Evolutionary conservation across 2,329 filamentous ascomycete species (phyloP).

Genomic region (Grosmannia serpens): DNA sequence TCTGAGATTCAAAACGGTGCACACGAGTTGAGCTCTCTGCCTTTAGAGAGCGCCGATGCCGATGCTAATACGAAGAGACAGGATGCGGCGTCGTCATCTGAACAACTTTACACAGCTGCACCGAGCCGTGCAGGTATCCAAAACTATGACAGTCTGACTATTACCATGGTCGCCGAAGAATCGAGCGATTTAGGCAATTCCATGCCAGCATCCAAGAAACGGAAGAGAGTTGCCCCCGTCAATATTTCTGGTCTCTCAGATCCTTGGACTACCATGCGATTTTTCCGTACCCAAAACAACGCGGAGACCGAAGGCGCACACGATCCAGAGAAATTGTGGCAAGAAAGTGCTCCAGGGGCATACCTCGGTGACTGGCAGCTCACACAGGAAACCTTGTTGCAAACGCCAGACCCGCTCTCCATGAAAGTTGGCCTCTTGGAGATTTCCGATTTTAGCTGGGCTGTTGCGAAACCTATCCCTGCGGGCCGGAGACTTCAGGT

Average conservation of each 20-base stretch:
- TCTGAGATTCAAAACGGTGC: neutral
- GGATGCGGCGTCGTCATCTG: neutral
- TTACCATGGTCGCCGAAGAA: neutral
- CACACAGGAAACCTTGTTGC: conserved; percentile 5
- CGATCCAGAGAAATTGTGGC: conserved; percentile 2
- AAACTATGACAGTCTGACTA: neutral
- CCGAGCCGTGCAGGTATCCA: neutral
- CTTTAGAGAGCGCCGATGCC: neutral
- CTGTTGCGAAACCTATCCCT: conserved; percentile 17
- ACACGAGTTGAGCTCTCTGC: neutral
- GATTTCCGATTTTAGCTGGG: conserved; percentile 7
- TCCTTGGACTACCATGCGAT: neutral
- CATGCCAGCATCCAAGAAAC: conserved; percentile 14
- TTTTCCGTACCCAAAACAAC: neutral
- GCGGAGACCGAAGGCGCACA: neutral
- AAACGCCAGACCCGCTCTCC: conserved; percentile 1
- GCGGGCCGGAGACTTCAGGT: conserved; percentile 33
- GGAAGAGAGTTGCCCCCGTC: conserved; percentile 17
- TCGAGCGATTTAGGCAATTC: neutral
- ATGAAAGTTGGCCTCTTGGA: neutral
- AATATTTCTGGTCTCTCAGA: conserved; percentile 7
- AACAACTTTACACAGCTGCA: neutral
- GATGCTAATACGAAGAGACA: neutral
- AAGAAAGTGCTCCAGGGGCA: conserved; percentile 10
- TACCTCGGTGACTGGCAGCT: conserved; percentile 26